Percentiles rank a stretch among this genome's conserved stretches.
Conservation (phyloP, 257 asterid genomes). For the Avicennia marina region DNA sequence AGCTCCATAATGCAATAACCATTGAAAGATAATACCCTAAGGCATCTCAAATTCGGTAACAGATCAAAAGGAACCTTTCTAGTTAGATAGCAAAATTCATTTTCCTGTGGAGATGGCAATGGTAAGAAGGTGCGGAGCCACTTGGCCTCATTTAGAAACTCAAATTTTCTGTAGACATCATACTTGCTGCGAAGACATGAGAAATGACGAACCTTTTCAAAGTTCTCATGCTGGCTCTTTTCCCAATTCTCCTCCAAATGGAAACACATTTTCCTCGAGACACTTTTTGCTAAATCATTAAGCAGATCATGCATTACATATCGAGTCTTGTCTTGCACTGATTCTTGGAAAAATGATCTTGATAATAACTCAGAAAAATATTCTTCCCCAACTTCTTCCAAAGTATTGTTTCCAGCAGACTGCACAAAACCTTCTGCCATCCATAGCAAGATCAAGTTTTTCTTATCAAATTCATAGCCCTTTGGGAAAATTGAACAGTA, state of each 20-base stretch:
- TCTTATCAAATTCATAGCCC: slow-evolving; percentile 42
- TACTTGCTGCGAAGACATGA: slow-evolving; percentile 43
- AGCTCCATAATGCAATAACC: slow-evolving; percentile 38
- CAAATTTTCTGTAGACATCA: slow-evolving; percentile 46
- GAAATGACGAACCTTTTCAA: slow-evolving; percentile 36
- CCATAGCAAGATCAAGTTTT: slow-evolving; percentile 39
- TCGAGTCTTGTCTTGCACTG: slow-evolving; percentile 22
- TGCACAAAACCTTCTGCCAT: slow-evolving; percentile 56
- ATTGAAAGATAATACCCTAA: slow-evolving; percentile 35
- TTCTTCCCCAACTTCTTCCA: slow-evolving; percentile 37
- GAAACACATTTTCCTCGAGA: slow-evolving; percentile 33
- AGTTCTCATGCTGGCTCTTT: slow-evolving; percentile 10
- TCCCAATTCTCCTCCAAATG: slow-evolving; percentile 36
- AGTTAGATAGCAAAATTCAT: slow-evolving; percentile 33
- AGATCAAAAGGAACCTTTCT: slow-evolving; percentile 33
- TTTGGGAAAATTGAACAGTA: slow-evolving; percentile 55
- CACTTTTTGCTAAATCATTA: slow-evolving; percentile 40
- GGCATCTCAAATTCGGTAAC: slow-evolving; percentile 37
- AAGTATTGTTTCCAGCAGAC: slow-evolving; percentile 13
- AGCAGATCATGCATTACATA: slow-evolving; percentile 45
- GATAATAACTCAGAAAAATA: slow-evolving; percentile 39
- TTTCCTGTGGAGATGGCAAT: slow-evolving; percentile 28
- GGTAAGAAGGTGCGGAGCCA: slow-evolving; percentile 39
- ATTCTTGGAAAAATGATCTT: slow-evolving; percentile 40
- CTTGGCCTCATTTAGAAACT: slow-evolving; percentile 30